A percentile compares a stretch with the other conserved stretches of the same genome.
These are phyloP conservation scores for Cordyceps farinosa DNA, from an alignment of 2,329 filamentous ascomycete species.

Conservation along the genomic window DNA sequence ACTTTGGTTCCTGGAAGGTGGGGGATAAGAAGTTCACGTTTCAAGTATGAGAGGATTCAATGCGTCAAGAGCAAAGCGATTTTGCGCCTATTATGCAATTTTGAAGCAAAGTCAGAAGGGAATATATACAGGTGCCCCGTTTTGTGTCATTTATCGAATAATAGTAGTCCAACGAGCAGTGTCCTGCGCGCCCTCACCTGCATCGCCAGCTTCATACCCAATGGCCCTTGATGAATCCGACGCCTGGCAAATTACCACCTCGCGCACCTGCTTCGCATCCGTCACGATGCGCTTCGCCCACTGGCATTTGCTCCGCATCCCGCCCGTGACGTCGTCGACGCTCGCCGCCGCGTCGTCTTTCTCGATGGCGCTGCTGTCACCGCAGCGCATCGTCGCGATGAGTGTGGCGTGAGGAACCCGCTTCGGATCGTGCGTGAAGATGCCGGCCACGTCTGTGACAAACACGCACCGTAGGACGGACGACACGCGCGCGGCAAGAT, in stretches of 20 bases:
- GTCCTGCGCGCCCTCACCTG: neutral
- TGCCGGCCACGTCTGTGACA: conserved; percentile 15
- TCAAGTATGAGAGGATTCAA: no score
- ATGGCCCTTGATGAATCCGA: neutral
- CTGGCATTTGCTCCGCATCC: conserved; percentile 18
- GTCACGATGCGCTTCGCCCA: conserved; percentile 17
- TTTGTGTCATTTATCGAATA: neutral
- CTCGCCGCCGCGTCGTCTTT: neutral
- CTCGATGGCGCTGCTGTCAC: neutral
- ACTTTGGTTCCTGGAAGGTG: no score
- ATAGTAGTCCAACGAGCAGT: neutral
- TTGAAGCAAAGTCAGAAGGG: neutral
- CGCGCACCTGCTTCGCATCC: neutral
- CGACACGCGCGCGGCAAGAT: conserved; percentile 4
- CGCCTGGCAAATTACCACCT: conserved; percentile 14
- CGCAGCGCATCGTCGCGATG: conserved; percentile 1
- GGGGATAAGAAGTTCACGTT: no score
- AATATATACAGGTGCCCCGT: neutral
- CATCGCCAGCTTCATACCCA: neutral
- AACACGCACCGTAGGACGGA: conserved; percentile 11
- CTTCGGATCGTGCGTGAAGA: conserved; percentile 17
- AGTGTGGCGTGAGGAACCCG: neutral
- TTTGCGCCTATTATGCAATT: neutral
- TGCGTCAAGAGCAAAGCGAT: no score
- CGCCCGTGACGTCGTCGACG: conserved; percentile 17